These are phyloP conservation scores for Porcisia deanei DNA, from an alignment of 208 protist genomes.

Conservation along the genomic window DNA sequence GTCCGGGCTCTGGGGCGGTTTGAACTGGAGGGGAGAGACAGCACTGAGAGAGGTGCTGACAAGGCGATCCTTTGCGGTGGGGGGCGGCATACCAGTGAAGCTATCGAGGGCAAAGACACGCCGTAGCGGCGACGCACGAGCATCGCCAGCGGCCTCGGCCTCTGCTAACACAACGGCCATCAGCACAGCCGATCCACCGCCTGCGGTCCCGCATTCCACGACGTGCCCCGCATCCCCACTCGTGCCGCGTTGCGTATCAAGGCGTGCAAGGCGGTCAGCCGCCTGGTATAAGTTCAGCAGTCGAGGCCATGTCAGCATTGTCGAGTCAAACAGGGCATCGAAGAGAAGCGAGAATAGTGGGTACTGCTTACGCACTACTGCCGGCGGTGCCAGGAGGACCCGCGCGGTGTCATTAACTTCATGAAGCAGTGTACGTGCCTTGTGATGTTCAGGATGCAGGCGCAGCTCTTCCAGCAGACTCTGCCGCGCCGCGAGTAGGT, in stretches of 20 bases:
- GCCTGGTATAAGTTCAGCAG: slow-evolving; percentile 56
- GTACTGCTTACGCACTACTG: slow-evolving; percentile 39
- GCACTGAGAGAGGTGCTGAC: background rate
- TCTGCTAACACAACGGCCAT: slow-evolving; percentile 56
- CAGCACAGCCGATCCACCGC: slow-evolving; percentile 65
- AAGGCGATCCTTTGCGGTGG: slow-evolving; percentile 35
- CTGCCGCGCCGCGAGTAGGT: slow-evolving; percentile 63
- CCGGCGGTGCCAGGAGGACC: slow-evolving; percentile 43
- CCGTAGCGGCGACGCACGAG: slow-evolving; percentile 1
- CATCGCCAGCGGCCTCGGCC: slow-evolving; percentile 14
- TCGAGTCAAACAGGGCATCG: slow-evolving; percentile 71
- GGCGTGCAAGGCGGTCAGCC: slow-evolving; percentile 25
- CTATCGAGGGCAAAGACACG: slow-evolving; percentile 73
- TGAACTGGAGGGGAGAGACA: background rate
- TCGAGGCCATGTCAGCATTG: slow-evolving; percentile 81
- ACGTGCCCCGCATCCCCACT: slow-evolving; percentile 33
- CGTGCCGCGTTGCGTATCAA: background rate
- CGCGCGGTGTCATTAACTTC: slow-evolving; percentile 49
- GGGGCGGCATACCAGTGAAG: slow-evolving; percentile 73
- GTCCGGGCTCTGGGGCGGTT: background rate
- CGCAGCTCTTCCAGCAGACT: slow-evolving; percentile 76
- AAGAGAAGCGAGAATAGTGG: slow-evolving; percentile 75
- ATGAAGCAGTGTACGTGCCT: slow-evolving; percentile 41
- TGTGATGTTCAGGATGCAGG: slow-evolving; percentile 38
- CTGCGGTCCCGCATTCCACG: slow-evolving; percentile 80